phyloP scores from a whole-genome alignment of 352 stramenopile species.

The Halophytophthora polymorphica region DNA sequence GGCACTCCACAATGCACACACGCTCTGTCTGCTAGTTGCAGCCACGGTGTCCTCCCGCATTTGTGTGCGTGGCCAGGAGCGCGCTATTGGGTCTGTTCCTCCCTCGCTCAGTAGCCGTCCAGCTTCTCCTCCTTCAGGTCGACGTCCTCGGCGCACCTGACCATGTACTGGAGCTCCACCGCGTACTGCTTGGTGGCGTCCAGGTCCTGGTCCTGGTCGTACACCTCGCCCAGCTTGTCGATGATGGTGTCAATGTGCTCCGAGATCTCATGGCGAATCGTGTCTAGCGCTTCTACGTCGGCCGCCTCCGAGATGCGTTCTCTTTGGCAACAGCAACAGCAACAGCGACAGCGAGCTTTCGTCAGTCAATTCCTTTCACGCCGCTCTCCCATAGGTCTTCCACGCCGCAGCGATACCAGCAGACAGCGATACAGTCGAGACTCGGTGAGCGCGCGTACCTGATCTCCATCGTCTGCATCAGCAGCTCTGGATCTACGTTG shows the following conservation, averaged over 20 bases:
- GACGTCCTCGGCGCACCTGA: slow-evolving; percentile 83
- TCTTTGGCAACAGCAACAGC: slow-evolving; percentile 22
- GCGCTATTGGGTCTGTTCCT: not conserved
- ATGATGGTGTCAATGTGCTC: slow-evolving; percentile 74
- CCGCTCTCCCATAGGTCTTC: no score
- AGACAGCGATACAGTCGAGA: no score
- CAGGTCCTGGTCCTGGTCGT: slow-evolving; percentile 72
- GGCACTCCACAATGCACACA: slow-evolving; percentile 3
- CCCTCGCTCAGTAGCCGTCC: slow-evolving; percentile 32
- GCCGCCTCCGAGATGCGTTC: slow-evolving; percentile 69
- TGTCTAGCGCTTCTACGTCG: slow-evolving; percentile 43
- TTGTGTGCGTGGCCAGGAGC: slow-evolving; percentile 10
- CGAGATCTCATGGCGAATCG: slow-evolving; percentile 60
- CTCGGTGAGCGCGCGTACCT: no score
- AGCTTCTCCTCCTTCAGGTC: slow-evolving; percentile 72
- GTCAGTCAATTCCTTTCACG: not conserved
- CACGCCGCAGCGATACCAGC: not conserved
- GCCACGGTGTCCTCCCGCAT: not conserved
- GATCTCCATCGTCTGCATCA: slow-evolving; percentile 88
- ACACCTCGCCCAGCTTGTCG: slow-evolving; percentile 65
- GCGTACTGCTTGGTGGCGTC: slow-evolving; percentile 68
- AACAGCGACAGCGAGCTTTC: not conserved
- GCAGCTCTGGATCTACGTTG: slow-evolving; percentile 60
- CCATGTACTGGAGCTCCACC: slow-evolving; percentile 84
- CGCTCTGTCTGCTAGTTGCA: slow-evolving; percentile 1